These are phyloP conservation scores for Macadamia integrifolia DNA, from an alignment of 164 flowering plant species.

Conservation along the genomic window DNA sequence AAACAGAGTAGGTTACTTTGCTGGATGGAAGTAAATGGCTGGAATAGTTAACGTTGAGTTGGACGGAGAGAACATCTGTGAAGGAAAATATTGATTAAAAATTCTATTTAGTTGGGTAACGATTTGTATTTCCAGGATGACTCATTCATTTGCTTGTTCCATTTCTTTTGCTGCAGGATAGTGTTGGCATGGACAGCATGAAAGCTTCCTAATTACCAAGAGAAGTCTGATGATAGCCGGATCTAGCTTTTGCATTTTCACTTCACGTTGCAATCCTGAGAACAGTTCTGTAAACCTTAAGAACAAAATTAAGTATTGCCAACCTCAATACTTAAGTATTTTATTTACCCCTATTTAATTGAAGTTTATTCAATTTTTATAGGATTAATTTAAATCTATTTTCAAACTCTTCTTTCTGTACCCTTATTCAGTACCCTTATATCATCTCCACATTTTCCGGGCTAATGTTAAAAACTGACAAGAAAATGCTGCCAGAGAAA, in stretches of 20 bases:
- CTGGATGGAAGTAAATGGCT: not conserved
- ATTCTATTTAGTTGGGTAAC: too few relatives aligned
- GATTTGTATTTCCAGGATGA: not conserved
- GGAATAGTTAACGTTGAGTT: too few relatives aligned
- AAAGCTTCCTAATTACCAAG: slow-evolving; percentile 25
- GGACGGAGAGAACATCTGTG: too few relatives aligned
- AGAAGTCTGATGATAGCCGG: not conserved
- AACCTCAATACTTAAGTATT: too few relatives aligned
- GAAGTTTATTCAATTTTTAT: too few relatives aligned
- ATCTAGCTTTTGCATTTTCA: not conserved
- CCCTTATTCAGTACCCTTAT: not conserved
- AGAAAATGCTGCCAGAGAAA: too few relatives aligned
- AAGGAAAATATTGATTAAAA: too few relatives aligned
- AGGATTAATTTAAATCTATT: too few relatives aligned
- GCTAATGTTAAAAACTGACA: too few relatives aligned
- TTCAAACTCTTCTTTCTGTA: not conserved
- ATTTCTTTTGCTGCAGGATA: slow-evolving; percentile 30
- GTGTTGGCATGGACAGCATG: slow-evolving; percentile 44
- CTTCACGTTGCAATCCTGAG: not conserved
- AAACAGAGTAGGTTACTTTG: not conserved
- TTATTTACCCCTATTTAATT: too few relatives aligned
- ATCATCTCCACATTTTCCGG: too few relatives aligned
- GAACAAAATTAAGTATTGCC: not conserved
- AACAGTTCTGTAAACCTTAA: not conserved
- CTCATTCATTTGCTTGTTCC: not conserved